phyloP scores from a whole-genome alignment of 2,329 filamentous ascomycete species.

The Triangularia setosa region DNA sequence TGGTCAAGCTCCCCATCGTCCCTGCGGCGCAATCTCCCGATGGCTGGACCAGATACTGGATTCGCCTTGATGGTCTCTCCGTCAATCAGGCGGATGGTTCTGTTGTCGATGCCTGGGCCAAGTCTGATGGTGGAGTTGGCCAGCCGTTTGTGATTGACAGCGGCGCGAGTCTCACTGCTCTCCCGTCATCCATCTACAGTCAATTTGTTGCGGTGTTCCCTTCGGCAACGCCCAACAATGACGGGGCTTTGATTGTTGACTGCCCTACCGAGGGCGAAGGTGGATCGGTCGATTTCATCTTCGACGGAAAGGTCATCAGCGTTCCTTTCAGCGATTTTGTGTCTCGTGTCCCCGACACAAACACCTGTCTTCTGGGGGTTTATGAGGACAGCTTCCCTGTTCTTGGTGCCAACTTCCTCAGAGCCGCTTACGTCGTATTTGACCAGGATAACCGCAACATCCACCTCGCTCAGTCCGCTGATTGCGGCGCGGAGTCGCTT shows the following conservation, averaged over 20 bases:
- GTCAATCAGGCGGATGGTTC: conserved; percentile 15
- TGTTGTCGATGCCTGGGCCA: conserved; percentile 6
- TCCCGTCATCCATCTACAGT: conserved; percentile 19
- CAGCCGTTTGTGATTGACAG: conserved; percentile 18
- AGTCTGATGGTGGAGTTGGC: neutral
- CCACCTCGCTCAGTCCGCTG: conserved; percentile 35
- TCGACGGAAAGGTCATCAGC: conserved; percentile 18
- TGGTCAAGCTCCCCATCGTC: conserved; percentile 55
- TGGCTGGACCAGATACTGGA: conserved; percentile 18
- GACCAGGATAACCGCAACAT: conserved; percentile 39
- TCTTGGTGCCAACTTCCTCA: conserved; percentile 43
- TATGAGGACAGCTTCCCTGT: conserved; percentile 25
- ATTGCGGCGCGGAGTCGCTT: conserved; percentile 36
- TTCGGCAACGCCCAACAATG: neutral
- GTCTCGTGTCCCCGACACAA: conserved; percentile 1
- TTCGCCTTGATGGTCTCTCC: conserved; percentile 12
- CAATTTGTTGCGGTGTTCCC: conserved; percentile 15
- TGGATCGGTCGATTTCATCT: conserved; percentile 20
- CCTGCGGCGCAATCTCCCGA: conserved; percentile 37
- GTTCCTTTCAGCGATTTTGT: conserved; percentile 23
- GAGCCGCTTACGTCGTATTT: conserved; percentile 42
- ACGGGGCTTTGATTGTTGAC: conserved; percentile 11
- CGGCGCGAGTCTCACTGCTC: conserved; percentile 13
- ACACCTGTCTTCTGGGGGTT: conserved; percentile 19
- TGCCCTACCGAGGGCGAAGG: conserved; percentile 11